These are phyloP conservation scores for Bryopsis sp. DNA, from an alignment of 139 green algal genomes.

Conservation along the genomic window DNA sequence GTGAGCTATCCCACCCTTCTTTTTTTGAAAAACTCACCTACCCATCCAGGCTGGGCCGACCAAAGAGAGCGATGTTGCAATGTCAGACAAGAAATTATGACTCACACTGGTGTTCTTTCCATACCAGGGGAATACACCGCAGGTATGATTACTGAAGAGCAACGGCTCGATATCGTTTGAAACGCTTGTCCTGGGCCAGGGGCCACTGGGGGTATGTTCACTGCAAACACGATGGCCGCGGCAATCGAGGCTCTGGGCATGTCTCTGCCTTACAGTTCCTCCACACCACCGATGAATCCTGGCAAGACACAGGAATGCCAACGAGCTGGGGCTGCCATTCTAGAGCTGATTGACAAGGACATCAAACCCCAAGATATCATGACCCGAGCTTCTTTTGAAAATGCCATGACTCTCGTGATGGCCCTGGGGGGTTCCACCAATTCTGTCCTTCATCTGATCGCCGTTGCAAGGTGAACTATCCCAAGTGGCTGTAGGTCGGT, in stretches of 20 bases:
- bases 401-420: constrained; percentile 89
- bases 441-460: constrained; percentile 82
- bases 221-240: constrained; percentile 97
- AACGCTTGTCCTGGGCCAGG: constrained; percentile 83
- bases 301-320: constrained; percentile 91
- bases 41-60: too few species aligned
- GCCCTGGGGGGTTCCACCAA: constrained; percentile 93
- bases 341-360: constrained; percentile 80
- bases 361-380: constrained; percentile 96
- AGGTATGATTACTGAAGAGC: constrained; percentile 73
- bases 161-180: constrained; percentile 80
- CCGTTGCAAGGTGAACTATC: constrained; percentile 52
- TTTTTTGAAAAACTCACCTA: too few species aligned
- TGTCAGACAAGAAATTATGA: too few species aligned
- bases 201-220: constrained; percentile 94
- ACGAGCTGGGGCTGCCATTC: constrained; percentile 26
- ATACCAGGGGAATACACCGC: too few species aligned
- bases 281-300: constrained; percentile 87
- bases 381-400: constrained; percentile 88
- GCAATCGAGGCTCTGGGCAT: constrained; percentile 96
- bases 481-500: constrained; percentile 27
- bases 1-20: constrained; percentile 70
- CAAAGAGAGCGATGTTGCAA: too few species aligned
- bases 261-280: constrained; percentile 86
- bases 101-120: too few species aligned